These are phyloP conservation scores for Pseudoperonospora humuli DNA, from an alignment of 352 stramenopile species.

Conservation along the genomic window DNA sequence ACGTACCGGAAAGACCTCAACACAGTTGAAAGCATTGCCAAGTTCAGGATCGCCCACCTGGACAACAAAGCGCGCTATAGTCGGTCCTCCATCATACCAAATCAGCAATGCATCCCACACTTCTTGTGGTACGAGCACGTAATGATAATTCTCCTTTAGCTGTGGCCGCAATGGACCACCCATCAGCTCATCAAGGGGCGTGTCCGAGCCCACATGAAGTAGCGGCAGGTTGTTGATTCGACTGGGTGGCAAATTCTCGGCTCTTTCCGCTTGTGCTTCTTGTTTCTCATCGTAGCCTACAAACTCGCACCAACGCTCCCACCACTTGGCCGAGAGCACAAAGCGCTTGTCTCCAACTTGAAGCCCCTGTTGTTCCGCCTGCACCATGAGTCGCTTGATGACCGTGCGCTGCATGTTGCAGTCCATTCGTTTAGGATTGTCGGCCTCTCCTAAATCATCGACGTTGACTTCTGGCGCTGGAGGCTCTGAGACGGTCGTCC, in stretches of 20 bases:
- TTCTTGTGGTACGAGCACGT: constrained; percentile 58
- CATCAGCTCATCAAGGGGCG: constrained; percentile 57
- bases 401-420: constrained; percentile 42
- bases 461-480: constrained; percentile 17
- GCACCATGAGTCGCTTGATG: constrained; percentile 45
- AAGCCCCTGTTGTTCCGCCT: constrained; percentile 59
- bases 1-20: constrained; percentile 72
- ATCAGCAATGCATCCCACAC: constrained; percentile 65
- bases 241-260: constrained; percentile 26
- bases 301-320: constrained; percentile 70
- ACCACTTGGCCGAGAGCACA: constrained; percentile 75
- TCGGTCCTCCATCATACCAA: constrained; percentile 64
- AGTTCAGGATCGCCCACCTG: constrained; percentile 47
- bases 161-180: constrained; percentile 47
- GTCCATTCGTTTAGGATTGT: constrained; percentile 22
- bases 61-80: constrained; percentile 68
- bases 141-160: constrained; percentile 73
- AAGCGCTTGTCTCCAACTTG: constrained; percentile 75
- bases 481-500: constrained; percentile 1
- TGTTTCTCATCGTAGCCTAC: constrained; percentile 47
- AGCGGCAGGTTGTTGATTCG: constrained; percentile 60
- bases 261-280: background rate
- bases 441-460: constrained; percentile 2
- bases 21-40: constrained; percentile 53
- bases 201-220: constrained; percentile 39